phyloP scores from a whole-genome alignment of 2,329 filamentous ascomycete genomes.

The Apiospora phragmitis region DNA sequence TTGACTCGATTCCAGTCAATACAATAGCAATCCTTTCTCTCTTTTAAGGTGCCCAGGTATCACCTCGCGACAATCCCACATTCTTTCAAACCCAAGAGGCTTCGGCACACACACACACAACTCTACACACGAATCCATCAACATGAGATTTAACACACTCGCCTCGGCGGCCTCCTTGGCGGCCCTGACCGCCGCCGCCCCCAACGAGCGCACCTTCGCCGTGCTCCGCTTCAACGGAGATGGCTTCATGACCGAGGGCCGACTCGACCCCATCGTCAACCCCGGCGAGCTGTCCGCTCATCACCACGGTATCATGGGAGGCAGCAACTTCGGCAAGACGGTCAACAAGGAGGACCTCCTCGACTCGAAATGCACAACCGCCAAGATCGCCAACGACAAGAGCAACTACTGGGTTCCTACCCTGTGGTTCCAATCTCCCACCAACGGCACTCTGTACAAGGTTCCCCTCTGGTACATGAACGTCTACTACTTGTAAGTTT shows the following conservation, averaged over 20 bases:
- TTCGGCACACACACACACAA: neutral
- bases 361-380: slow-evolving; percentile 69
- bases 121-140: neutral
- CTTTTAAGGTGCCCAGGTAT: slow-evolving; percentile 3
- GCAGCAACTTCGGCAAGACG: slow-evolving; percentile 63
- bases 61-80: neutral
- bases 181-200: slow-evolving; percentile 41
- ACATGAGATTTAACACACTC: neutral
- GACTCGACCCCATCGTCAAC: slow-evolving; percentile 67
- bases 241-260: slow-evolving; percentile 59
- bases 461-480: slow-evolving; percentile 73
- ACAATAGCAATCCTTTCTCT: neutral
- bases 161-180: slow-evolving; percentile 28
- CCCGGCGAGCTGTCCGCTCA: slow-evolving; percentile 61
- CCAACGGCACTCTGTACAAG: slow-evolving; percentile 62
- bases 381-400: slow-evolving; percentile 66
- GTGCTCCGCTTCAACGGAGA: slow-evolving; percentile 72
- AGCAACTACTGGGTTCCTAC: slow-evolving; percentile 78
- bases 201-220: slow-evolving; percentile 56
- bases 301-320: slow-evolving; percentile 71
- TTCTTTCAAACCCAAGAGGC: neutral
- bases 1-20: neutral
- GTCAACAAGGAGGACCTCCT: slow-evolving; percentile 62
- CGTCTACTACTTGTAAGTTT: slow-evolving; percentile 71
- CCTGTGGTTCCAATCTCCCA: slow-evolving; percentile 66